A percentile compares a stretch with the other conserved stretches of the same genome.
These are phyloP conservation scores for Xylaria sp. DNA, from an alignment of 2,329 filamentous ascomycete genomes.

Conservation along the genomic window DNA sequence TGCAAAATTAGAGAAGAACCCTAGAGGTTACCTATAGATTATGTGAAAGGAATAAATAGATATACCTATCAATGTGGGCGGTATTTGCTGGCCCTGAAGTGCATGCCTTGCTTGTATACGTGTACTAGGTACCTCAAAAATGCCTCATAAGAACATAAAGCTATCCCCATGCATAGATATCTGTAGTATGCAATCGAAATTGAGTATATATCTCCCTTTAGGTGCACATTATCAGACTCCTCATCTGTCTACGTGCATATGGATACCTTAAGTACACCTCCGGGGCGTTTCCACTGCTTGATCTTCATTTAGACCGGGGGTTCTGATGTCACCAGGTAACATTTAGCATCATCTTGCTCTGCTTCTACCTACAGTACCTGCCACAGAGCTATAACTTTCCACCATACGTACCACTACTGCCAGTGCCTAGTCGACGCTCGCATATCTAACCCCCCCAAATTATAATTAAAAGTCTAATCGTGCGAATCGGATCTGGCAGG, in stretches of 20 bases:
- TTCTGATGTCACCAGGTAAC: conserved; percentile 14
- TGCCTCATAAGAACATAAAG: neutral
- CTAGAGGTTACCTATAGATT: no score
- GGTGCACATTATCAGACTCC: neutral
- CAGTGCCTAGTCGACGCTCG: neutral
- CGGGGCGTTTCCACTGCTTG: no score
- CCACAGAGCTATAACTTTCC: neutral
- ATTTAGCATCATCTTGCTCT: neutral
- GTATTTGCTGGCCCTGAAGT: neutral
- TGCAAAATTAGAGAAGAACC: no score
- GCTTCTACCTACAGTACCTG: neutral
- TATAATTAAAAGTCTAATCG: neutral
- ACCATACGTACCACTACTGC: neutral
- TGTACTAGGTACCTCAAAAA: no score
- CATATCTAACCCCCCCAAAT: neutral
- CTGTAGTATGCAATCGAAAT: neutral
- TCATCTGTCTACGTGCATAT: neutral
- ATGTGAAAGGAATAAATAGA: neutral
- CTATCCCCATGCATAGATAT: neutral
- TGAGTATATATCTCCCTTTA: neutral
- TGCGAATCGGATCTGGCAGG: neutral
- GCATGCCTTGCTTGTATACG: neutral
- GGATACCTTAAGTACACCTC: neutral
- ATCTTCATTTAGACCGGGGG: neutral
- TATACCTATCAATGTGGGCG: neutral